Evolutionary conservation across 306 rosid species (phyloP).

Genomic region (Argentina anserina): DNA sequence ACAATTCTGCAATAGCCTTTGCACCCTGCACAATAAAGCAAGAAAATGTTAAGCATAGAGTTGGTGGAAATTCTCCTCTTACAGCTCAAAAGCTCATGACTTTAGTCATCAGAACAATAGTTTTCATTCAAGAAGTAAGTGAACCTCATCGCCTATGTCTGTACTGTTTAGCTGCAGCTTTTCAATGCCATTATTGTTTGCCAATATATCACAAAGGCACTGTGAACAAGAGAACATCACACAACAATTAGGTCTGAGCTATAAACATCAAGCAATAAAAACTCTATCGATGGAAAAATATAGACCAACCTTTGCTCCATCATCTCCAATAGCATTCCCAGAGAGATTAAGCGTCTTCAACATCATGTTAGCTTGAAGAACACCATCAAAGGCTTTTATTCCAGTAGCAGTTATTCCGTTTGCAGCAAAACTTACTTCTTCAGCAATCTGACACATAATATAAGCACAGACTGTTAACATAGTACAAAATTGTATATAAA

Average conservation of each 20-base stretch:
- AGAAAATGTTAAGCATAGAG: constrained; percentile 26
- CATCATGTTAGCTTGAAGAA: constrained; percentile 83
- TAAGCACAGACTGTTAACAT: background rate
- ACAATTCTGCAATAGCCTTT: constrained; percentile 79
- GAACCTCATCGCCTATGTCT: constrained; percentile 94
- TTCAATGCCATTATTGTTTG: constrained; percentile 63
- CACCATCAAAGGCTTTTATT: constrained; percentile 87
- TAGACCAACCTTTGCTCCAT: constrained; percentile 73
- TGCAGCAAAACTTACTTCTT: constrained; percentile 93
- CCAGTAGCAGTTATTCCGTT: constrained; percentile 95
- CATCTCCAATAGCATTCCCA: constrained; percentile 95
- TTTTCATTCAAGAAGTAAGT: constrained; percentile 29
- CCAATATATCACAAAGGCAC: constrained; percentile 76
- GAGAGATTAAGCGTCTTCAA: constrained; percentile 89
- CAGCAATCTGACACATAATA: constrained; percentile 59
- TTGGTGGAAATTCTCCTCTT: constrained; percentile 5
- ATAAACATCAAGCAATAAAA: constrained; percentile 3
- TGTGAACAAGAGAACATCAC: constrained; percentile 41
- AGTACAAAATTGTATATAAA: constrained; percentile 8
- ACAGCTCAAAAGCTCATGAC: constrained; percentile 3
- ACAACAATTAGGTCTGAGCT: constrained; percentile 19
- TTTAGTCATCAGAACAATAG: background rate
- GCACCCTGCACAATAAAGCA: constrained; percentile 65
- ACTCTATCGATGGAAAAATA: background rate
- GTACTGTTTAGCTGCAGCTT: constrained; percentile 89